phyloP scores from a whole-genome alignment of 495 filamentous ascomycete genomes.

The Penicillium arizonense region DNA sequence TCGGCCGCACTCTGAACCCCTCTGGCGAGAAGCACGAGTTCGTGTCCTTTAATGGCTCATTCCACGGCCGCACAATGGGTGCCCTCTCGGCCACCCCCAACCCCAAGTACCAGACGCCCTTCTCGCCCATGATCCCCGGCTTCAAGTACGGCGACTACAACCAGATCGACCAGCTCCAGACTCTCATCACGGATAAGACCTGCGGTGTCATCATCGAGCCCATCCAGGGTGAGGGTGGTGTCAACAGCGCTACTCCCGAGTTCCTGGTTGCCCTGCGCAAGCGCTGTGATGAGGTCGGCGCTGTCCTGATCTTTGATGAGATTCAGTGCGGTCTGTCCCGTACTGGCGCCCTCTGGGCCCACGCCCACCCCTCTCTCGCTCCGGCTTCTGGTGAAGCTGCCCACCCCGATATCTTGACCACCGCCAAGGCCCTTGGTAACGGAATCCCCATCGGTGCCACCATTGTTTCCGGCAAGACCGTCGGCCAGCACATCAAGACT shows the following conservation, averaged over 20 bases:
- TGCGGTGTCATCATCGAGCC: slow-evolving; percentile 97
- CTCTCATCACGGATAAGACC: slow-evolving; percentile 76
- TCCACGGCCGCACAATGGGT: slow-evolving; percentile 97
- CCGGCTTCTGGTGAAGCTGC: slow-evolving; percentile 53
- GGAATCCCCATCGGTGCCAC: slow-evolving; percentile 94
- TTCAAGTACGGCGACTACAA: slow-evolving; percentile 88
- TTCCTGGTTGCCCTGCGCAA: slow-evolving; percentile 76
- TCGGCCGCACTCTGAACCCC: slow-evolving; percentile 69
- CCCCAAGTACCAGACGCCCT: slow-evolving; percentile 94
- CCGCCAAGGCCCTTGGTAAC: slow-evolving; percentile 94
- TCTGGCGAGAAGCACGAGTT: slow-evolving; percentile 76
- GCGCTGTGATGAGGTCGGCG: slow-evolving; percentile 83
- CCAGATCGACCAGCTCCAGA: slow-evolving; percentile 65
- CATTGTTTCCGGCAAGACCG: slow-evolving; percentile 68
- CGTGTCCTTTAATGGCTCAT: slow-evolving; percentile 84
- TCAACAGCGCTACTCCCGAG: slow-evolving; percentile 76
- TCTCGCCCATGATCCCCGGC: slow-evolving; percentile 91
- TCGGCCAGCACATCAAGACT: slow-evolving; percentile 79
- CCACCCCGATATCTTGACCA: slow-evolving; percentile 92
- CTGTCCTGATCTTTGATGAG: slow-evolving; percentile 90
- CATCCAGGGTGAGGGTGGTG: slow-evolving; percentile 95
- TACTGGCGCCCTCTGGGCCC: slow-evolving; percentile 89
- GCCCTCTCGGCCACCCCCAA: slow-evolving; percentile 92
- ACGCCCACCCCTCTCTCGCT: slow-evolving; percentile 59
- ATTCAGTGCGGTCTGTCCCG: slow-evolving; percentile 91